phyloP scores from a whole-genome alignment of 1,139 yeast genomes.

The Zygosaccharomyces sapae region DNA sequence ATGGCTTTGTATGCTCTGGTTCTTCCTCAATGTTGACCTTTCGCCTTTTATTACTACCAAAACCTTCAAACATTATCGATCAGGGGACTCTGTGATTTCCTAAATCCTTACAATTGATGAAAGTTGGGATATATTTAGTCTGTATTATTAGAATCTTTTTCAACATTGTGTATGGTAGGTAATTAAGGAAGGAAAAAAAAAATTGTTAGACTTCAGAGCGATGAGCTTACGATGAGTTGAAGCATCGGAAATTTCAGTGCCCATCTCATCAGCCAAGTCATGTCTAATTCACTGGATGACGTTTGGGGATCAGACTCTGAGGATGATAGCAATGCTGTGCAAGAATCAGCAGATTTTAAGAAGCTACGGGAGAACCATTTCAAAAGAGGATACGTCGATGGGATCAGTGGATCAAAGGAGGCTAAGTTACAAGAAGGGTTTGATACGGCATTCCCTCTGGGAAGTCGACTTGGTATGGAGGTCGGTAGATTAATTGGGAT shows the following conservation, averaged over 20 bases:
- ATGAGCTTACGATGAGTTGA: too few species aligned
- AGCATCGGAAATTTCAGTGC: too few species aligned
- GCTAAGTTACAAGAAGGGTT: slow-evolving; percentile 71
- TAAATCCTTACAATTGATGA: too few species aligned
- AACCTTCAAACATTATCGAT: slow-evolving; percentile 21
- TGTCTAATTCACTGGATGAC: slow-evolving; percentile 22
- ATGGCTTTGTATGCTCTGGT: slow-evolving; percentile 32
- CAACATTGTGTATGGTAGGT: too few species aligned
- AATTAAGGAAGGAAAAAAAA: too few species aligned
- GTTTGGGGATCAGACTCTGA: slow-evolving; percentile 34
- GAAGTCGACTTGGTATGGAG: slow-evolving; percentile 62
- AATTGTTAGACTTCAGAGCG: too few species aligned
- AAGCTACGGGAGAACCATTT: slow-evolving; percentile 59
- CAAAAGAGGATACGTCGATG: slow-evolving; percentile 83
- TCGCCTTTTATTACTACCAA: slow-evolving; percentile 28
- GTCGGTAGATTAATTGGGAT: slow-evolving; percentile 67
- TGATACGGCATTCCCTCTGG: slow-evolving; percentile 71
- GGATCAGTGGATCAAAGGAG: slow-evolving; percentile 68
- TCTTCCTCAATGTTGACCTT: slow-evolving; percentile 20
- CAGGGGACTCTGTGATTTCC: not conserved
- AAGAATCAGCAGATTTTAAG: slow-evolving; percentile 28
- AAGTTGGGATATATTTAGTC: too few species aligned
- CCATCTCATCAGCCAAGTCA: too few species aligned
- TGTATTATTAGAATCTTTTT: too few species aligned
- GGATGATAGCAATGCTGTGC: slow-evolving; percentile 2